A percentile compares a stretch with the other conserved stretches of the same genome.
Evolutionary conservation across 176 grass and related monocot genomes (phyloP).

Genomic region (Secale cereale): DNA sequence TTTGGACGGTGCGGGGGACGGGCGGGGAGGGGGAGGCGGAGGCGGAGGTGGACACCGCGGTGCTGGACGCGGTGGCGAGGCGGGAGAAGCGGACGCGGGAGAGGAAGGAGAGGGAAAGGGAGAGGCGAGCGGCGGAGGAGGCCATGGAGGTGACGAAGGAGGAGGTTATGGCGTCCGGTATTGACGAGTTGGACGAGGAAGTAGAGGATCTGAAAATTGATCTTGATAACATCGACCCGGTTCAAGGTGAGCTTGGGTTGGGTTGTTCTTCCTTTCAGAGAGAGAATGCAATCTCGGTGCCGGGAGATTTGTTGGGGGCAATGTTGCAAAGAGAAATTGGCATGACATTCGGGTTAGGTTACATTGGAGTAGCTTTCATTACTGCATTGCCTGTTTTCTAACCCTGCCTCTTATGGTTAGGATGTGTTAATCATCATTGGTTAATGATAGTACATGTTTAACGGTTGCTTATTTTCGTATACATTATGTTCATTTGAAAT

Average conservation of each 20-base stretch:
- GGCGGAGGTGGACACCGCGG: slow-evolving; percentile 36
- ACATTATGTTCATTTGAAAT: neutral
- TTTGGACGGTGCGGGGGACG: slow-evolving; percentile 47
- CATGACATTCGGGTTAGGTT: neutral
- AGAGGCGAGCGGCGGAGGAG: slow-evolving; percentile 19
- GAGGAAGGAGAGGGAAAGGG: slow-evolving; percentile 51
- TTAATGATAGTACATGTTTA: neutral
- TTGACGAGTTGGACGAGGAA: slow-evolving; percentile 34
- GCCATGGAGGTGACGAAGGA: slow-evolving; percentile 32
- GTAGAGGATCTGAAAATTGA: slow-evolving; percentile 30
- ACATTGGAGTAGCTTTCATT: neutral
- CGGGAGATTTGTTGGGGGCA: neutral
- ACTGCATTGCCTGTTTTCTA: neutral
- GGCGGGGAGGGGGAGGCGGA: neutral
- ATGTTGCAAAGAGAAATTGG: neutral
- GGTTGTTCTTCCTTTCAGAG: neutral
- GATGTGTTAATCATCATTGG: neutral
- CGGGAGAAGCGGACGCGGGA: slow-evolving; percentile 54
- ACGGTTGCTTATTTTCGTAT: neutral
- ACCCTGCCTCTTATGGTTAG: neutral
- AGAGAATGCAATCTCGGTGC: neutral
- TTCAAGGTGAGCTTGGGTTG: slow-evolving; percentile 53
- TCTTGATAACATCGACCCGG: slow-evolving; percentile 46
- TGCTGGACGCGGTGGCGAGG: slow-evolving; percentile 70
- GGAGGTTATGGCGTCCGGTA: neutral